Evolutionary conservation across 2,329 filamentous ascomycete genomes (phyloP), one percentile per base, ranked within the genome.

Genomic region (Sclerotinia subarctica): DNA sequence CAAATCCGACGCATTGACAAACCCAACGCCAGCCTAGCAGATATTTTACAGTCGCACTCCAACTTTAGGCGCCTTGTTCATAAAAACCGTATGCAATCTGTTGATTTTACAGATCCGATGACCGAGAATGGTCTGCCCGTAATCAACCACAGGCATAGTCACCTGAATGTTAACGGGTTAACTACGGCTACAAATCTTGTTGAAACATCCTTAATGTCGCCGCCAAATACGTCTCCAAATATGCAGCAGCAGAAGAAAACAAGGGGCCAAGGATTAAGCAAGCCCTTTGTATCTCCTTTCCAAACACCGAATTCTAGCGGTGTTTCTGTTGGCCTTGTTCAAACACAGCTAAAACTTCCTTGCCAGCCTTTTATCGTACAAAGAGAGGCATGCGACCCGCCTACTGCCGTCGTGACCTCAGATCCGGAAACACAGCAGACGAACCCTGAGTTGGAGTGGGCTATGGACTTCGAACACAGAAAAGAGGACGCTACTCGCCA

Each of bases 381-480:
- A 66, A 66, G 59, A 59, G 53, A 54, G 56, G 47, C 67, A 29
- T 19, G 24, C 11, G n/a, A 51, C 21, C 11, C 42, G 24, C 32
- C 38, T 42, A 15, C 21, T 53, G 46, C 46, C 13, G 21, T 47
- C 29, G 2, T 38, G 42, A 42, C 15, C 1, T 5, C 51, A 42
- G 32, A 57, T 60, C n/a, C 58, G 54, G 51, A 66, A 54, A 47
- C 35, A 67, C 46, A 62, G 21, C 35, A 46, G 19, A 15, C 38
- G 68, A 70, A 73, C 46, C 24, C 65, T 13, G 73, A 77, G 52
- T 69, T 77, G 54, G 69, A 70, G n/a, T 76, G 73, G 73, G 72
- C 76, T 57, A 75, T 78, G 72, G 74, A 77, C 26, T 78, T 73
- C 57, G 77, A 78, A 54, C 66, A 72, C 26, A 72, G 76, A 26